Evolutionary conservation across 371 early-diverging fungal genomes (phyloP), one percentile per base, ranked within the genome.

Genomic region (Actinomucor elegans): DNA sequence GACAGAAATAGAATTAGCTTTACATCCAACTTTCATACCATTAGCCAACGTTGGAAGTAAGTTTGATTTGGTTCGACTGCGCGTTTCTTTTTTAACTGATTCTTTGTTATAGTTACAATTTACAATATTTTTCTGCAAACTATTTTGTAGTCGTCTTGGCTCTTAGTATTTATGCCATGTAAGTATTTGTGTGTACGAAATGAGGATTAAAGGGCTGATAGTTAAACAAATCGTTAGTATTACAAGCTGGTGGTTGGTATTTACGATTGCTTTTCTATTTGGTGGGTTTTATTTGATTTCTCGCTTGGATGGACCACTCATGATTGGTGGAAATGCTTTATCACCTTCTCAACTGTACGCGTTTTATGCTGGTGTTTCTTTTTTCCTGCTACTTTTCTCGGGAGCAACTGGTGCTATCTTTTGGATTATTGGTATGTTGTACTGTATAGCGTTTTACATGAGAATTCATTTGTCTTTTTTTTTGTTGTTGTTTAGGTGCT

Each of bases 121-220:
- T 86, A 38, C 70, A 67, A 41, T 79, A 86, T 41, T 86, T 81
- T 59, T 84, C 82, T 44, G 77, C 80, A 57, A 87, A 87, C 66
- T 87, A 87, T 52, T 64, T 82, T 26, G 28, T 87, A 48, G 77
- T 87, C 36, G 59, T 86, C 47, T 34, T 84, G 15, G 73, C 65
- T 23, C 66, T 87, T 35, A 62, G 80, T 14, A 70, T 83, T 42
- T 87, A 86, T 70, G 77, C 79, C 21, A 44, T 87, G 87, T 86
- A 81, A 61, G 79, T 75, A 23, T 9, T n/a, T 38, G 32, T 17
- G 20, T 6, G 21, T 26, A 28, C 5, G 15, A 14, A 26, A 21
- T 18, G 5, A 12, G 17, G 17, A 29, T n/a, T 12, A 17, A 20
- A 35, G 9, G 27, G 24, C n/a, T 3, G 15, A 34, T 17, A 17